Evolutionary conservation across 345 rosid genomes (phyloP).

Genomic region (Clausena lansium): DNA sequence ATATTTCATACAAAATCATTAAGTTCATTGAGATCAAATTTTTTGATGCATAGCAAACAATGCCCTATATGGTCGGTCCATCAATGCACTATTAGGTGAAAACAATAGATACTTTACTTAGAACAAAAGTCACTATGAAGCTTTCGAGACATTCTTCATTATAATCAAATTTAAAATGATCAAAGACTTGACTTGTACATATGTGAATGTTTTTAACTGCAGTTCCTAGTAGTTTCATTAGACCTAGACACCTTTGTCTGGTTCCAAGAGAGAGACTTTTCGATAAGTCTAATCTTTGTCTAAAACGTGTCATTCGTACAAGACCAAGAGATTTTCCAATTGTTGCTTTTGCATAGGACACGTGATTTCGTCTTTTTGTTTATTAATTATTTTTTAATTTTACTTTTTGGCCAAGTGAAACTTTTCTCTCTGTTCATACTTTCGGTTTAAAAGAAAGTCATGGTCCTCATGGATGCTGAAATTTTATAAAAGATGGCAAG

Average conservation of each 20-base stretch:
- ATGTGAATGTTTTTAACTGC: neutral
- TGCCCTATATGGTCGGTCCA: no score
- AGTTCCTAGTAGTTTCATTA: slow-evolving; percentile 22
- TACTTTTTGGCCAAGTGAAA: neutral
- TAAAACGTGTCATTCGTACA: slow-evolving; percentile 12
- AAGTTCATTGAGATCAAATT: neutral
- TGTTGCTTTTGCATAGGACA: neutral
- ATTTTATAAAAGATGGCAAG: neutral
- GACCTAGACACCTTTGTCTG: neutral
- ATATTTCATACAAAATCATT: no score
- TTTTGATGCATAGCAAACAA: neutral
- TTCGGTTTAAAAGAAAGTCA: neutral
- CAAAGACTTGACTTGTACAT: neutral
- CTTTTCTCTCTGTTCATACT: slow-evolving; percentile 5
- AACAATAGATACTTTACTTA: no score
- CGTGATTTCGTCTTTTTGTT: neutral
- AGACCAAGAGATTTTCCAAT: neutral
- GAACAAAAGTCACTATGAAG: no score
- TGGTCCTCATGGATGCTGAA: neutral
- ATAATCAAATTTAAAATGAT: neutral
- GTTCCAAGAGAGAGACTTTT: neutral
- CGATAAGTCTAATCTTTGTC: neutral
- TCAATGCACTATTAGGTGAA: no score
- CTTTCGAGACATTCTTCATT: neutral
- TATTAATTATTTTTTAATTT: neutral